Evolutionary conservation across 352 stramenopile genomes (phyloP).

Genomic region (Globisporangium nodosum): DNA sequence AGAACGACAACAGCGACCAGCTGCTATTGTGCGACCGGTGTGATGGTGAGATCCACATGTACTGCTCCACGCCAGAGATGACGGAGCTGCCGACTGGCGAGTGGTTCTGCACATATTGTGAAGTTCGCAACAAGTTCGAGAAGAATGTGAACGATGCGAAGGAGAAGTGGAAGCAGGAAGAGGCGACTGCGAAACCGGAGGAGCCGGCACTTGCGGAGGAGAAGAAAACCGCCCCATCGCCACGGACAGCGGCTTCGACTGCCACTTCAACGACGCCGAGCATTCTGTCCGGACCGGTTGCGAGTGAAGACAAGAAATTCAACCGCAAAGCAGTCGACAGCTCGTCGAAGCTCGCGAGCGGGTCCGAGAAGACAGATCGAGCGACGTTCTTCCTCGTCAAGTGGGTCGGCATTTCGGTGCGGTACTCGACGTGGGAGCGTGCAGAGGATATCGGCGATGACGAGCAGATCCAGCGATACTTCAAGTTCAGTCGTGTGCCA

Average conservation of each 20-base stretch:
- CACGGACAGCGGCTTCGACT: constrained; percentile 1
- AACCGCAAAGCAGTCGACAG: constrained; percentile 36
- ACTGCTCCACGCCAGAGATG: constrained; percentile 67
- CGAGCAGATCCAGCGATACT: constrained; percentile 86
- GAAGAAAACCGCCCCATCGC: constrained; percentile 1
- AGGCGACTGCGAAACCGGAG: constrained; percentile 3
- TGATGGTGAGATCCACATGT: constrained; percentile 86
- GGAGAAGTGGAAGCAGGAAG: constrained; percentile 4
- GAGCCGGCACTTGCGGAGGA: constrained; percentile 4
- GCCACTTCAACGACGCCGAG: constrained; percentile 25
- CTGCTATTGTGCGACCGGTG: constrained; percentile 83
- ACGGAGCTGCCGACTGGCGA: constrained; percentile 67
- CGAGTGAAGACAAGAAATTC: constrained; percentile 63
- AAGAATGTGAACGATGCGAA: constrained; percentile 15
- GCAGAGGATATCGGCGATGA: constrained; percentile 87
- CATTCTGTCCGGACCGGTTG: constrained; percentile 41
- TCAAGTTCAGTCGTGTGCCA: constrained; percentile 82
- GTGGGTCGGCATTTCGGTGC: constrained; percentile 80
- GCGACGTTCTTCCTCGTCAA: constrained; percentile 87
- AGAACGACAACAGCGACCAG: constrained; percentile 69
- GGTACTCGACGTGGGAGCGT: constrained; percentile 85
- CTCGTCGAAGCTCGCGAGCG: constrained; percentile 13
- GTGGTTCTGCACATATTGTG: constrained; percentile 80
- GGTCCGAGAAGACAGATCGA: constrained; percentile 13
- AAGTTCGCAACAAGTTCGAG: constrained; percentile 48